Evolutionary conservation across 2,329 filamentous ascomycete species (phyloP).

Genomic region (Camptophora hylomeconis): DNA sequence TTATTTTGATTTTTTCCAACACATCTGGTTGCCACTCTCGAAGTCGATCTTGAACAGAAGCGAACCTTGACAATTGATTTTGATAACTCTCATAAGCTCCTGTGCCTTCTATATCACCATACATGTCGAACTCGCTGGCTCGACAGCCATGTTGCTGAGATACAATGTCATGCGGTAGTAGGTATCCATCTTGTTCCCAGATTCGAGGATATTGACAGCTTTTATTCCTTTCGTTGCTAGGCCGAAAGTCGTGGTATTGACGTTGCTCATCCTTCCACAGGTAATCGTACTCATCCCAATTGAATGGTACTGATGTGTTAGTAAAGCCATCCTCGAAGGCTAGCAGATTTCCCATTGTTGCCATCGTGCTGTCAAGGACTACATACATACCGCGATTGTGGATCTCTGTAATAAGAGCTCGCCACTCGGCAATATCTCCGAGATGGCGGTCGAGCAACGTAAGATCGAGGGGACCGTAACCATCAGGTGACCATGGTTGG

Average conservation of each 20-base stretch:
- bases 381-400: constrained; percentile 41
- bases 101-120: constrained; percentile 41
- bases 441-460: constrained; percentile 42
- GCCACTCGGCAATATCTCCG: constrained; percentile 37
- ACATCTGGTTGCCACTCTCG: constrained; percentile 42
- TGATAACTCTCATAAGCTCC: constrained; percentile 41
- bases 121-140: constrained; percentile 43
- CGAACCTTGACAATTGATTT: constrained; percentile 43
- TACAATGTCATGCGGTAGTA: no score
- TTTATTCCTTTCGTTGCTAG: constrained; percentile 31
- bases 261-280: constrained; percentile 31
- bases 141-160: no score
- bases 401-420: constrained; percentile 34
- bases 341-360: constrained; percentile 42
- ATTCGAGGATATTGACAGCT: constrained; percentile 39
- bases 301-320: constrained; percentile 36
- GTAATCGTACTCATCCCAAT: constrained; percentile 35
- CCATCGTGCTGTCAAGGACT: constrained; percentile 42
- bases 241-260: constrained; percentile 40
- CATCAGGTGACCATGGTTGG: constrained; percentile 39
- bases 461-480: constrained; percentile 37
- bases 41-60: constrained; percentile 43
- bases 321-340: constrained; percentile 38
- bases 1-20: constrained; percentile 37
- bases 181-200: constrained; percentile 36